phyloP scores from a whole-genome alignment of 2,329 filamentous ascomycete genomes.

The Fusarium caatingaense region DNA sequence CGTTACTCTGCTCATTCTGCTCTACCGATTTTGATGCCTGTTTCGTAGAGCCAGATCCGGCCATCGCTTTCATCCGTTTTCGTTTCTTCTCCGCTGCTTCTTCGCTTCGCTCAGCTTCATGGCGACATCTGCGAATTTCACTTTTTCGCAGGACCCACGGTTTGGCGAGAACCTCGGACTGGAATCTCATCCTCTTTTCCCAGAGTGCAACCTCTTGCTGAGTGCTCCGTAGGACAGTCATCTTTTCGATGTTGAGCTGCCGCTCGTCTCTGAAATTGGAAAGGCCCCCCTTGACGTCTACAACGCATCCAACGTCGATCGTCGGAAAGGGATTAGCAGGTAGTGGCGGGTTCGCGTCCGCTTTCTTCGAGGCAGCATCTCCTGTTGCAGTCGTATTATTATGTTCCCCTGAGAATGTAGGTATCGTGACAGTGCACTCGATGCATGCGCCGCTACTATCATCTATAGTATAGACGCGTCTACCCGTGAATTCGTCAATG shows the following conservation, averaged over 20 bases:
- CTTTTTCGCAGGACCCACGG: conserved; percentile 66
- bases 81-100: conserved; percentile 45
- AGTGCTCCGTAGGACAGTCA: conserved; percentile 62
- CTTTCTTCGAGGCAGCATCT: conserved; percentile 11
- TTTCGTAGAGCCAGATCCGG: conserved; percentile 17
- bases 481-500: conserved; percentile 61
- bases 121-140: conserved; percentile 63
- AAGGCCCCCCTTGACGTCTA: conserved; percentile 68
- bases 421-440: conserved; percentile 52
- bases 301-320: conserved; percentile 64
- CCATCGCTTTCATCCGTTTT: conserved; percentile 38
- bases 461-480: conserved; percentile 68
- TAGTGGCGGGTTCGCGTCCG: not conserved
- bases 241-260: conserved; percentile 65
- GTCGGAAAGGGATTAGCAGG: conserved; percentile 39
- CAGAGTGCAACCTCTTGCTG: conserved; percentile 69
- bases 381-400: not conserved
- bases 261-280: conserved; percentile 59
- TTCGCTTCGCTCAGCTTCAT: conserved; percentile 56
- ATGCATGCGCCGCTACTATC: conserved; percentile 72
- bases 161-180: conserved; percentile 59
- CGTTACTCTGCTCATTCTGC: conserved; percentile 17
- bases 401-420: conserved; percentile 6
- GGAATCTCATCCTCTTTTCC: conserved; percentile 65
- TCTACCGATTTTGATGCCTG: conserved; percentile 9